These are phyloP conservation scores for Claviceps sp. DNA, from an alignment of 2,329 filamentous ascomycete species.

Conservation along the genomic window DNA sequence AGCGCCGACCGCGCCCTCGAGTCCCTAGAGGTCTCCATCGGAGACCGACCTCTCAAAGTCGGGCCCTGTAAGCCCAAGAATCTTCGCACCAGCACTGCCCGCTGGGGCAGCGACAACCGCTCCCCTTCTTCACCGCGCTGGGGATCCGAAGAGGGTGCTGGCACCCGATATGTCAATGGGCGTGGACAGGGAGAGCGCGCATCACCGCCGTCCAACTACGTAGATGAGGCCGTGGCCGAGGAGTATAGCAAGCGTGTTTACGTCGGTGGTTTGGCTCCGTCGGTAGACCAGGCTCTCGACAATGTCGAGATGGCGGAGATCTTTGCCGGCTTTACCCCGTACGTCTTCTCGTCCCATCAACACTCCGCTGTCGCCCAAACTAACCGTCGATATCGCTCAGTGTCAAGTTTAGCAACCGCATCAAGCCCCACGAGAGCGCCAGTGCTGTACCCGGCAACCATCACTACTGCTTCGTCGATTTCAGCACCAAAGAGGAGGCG, in stretches of 20 bases:
- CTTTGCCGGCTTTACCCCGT: constrained; percentile 29
- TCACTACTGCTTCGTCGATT: constrained; percentile 55
- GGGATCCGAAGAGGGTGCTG: constrained; percentile 27
- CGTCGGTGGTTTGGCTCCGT: constrained; percentile 36
- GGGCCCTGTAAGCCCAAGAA: constrained; percentile 49
- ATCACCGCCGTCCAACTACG: not conserved
- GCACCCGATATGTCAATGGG: not conserved
- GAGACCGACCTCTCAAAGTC: constrained; percentile 48
- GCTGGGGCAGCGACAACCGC: constrained; percentile 1
- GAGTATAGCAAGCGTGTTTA: constrained; percentile 26
- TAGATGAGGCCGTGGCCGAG: not conserved
- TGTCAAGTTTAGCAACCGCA: constrained; percentile 32
- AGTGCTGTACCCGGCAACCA: constrained; percentile 37
- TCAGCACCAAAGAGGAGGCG: constrained; percentile 40
- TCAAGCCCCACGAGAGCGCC: constrained; percentile 44
- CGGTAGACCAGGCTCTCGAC: constrained; percentile 33
- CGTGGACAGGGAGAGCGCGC: not conserved
- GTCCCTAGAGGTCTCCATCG: constrained; percentile 40
- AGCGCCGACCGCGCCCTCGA: constrained; percentile 39
- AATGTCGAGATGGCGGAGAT: constrained; percentile 31
- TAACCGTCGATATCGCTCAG: constrained; percentile 4
- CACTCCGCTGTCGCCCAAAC: not conserved
- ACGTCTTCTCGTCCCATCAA: constrained; percentile 9
- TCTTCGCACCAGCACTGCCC: constrained; percentile 6
- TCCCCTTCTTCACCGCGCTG: constrained; percentile 23